Conservation (phyloP, 495 filamentous ascomycete genomes). For the Xylaria scruposa region DNA sequence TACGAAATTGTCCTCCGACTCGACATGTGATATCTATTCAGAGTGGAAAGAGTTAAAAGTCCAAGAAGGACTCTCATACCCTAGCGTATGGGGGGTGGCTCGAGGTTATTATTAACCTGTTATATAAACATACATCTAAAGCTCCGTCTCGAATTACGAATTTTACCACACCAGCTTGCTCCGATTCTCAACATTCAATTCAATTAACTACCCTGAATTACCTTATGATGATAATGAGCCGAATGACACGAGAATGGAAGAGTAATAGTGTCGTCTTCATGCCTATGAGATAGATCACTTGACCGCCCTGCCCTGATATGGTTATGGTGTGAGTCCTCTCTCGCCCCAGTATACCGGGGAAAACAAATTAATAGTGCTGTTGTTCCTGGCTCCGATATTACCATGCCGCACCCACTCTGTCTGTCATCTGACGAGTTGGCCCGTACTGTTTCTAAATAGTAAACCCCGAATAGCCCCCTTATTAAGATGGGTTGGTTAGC, state of each 20-base stretch:
- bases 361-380: neutral
- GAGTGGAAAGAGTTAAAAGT: no score
- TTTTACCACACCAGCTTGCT: neutral
- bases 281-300: neutral
- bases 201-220: neutral
- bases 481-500: neutral
- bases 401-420: neutral
- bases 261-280: neutral
- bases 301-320: neutral
- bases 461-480: neutral
- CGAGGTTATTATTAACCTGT: neutral
- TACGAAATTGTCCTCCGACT: neutral
- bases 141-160: neutral
- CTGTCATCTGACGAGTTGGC: neutral
- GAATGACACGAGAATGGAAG: neutral
- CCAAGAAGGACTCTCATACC: neutral
- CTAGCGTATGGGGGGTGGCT: neutral
- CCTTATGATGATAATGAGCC: constrained; percentile 3
- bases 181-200: neutral
- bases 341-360: neutral
- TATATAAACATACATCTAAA: neutral
- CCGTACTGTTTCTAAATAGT: neutral
- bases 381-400: neutral
- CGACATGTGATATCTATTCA: neutral
- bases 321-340: no score